Base-by-base conservation (phyloP, 2,329 filamentous ascomycete species). In the Arthrobotrys pseudoclavata region DNA sequence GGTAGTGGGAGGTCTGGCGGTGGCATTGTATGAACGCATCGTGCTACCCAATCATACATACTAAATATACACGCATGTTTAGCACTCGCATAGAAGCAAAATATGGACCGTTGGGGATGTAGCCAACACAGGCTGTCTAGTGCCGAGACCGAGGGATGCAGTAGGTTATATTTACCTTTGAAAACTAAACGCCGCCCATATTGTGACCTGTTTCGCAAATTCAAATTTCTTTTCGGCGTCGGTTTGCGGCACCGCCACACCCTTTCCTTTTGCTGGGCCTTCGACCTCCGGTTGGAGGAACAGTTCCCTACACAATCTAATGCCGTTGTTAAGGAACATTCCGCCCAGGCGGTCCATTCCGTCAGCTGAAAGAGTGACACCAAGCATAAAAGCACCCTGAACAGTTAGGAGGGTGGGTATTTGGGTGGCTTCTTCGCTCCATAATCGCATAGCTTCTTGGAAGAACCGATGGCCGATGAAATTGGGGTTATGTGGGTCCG, bases 381-480 rank as follows among this genome's bases (percentile, higher is more conserved):
- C 71, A 3, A 76, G 47, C n/a, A 76, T 52, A 24, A 76, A 18
- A 2, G 67, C 72, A 15, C 72, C 70, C 34, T 76, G 72, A 1
- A 76, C 66, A 9, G 72, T 76, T 5, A 76, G n/a, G 1, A 76
- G 22, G 10, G 50, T 76, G 13, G 72, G 72, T 15, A 48, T 50
- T 15, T 47, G 34, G 4, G 15, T 61, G 0, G 37, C 53, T 55
- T 70, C 72, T 53, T 76, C 72, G 6, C 47, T 67, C 72, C 72
- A 76, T 47, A 76, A 15, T 12, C 72, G 66, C 72, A 76, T 76
- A 0, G 72, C 72, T 57, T 76, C 72, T 31, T 76, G 66, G 45
- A 76, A 66, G 26, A 76, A 76, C 13, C 66, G 72, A 18, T 76
- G 20, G 7, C 72, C 72, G 22, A 76, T 47, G 42, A 70, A 76